Conservation (phyloP, 2,329 filamentous ascomycete genomes). For the Aspergillus floridensis region DNA sequence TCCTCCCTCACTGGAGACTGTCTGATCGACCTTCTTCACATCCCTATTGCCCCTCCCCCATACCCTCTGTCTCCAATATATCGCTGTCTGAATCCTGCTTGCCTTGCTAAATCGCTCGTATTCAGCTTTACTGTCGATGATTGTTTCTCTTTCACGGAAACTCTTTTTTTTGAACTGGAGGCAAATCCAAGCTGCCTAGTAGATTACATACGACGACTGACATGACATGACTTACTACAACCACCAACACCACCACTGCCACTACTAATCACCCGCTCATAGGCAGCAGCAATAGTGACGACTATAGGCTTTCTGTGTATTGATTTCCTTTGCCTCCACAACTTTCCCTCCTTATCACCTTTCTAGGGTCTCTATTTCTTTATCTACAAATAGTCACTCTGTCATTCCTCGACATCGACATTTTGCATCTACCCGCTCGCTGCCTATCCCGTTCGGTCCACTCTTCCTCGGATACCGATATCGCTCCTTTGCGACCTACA, state of each 20-base stretch:
- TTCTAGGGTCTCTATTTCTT: background rate
- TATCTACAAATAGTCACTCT: background rate
- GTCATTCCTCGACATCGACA: background rate
- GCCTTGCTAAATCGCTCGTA: background rate
- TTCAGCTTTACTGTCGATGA: background rate
- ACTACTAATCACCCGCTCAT: conserved; percentile 6
- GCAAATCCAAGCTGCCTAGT: conserved; percentile 2
- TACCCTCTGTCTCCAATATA: background rate
- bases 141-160: conserved; percentile 4
- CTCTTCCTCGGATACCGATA: background rate
- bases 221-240: background rate
- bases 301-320: conserved; percentile 2
- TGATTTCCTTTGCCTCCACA: background rate
- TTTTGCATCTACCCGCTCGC: background rate
- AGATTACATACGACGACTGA: too few relatives aligned
- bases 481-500: background rate
- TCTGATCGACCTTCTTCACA: background rate
- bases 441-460: background rate
- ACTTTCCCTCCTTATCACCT: conserved; percentile 3
- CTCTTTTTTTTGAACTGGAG: conserved; percentile 9
- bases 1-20: background rate
- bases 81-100: conserved; percentile 14
- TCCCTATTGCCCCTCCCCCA: background rate
- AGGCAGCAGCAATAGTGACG: conserved; percentile 19
- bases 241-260: background rate